Evolutionary conservation across 805 yeast genomes (phyloP).

Genomic region (Blastobotrys parvus): DNA sequence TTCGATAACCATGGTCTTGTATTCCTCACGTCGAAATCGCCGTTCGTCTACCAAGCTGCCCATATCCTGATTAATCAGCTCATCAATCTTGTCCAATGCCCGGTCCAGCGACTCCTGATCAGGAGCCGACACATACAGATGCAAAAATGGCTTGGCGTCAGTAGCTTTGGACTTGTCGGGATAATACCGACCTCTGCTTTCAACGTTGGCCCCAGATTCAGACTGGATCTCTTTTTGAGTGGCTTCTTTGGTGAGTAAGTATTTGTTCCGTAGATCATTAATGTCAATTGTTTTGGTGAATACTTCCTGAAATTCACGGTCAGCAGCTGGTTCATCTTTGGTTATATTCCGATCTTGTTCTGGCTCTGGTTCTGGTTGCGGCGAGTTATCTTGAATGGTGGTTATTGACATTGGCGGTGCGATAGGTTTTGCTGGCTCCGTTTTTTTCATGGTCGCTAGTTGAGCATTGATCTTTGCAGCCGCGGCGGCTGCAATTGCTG

Average conservation of each 20-base stretch:
- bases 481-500: slow-evolving; percentile 9
- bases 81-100: slow-evolving; percentile 61
- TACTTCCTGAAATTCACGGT: slow-evolving; percentile 6
- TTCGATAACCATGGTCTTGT: slow-evolving; percentile 5
- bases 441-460: slow-evolving; percentile 12
- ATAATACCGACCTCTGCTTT: slow-evolving; percentile 29
- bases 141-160: slow-evolving; percentile 25
- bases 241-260: slow-evolving; percentile 28
- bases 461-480: slow-evolving; percentile 29
- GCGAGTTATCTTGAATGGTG: neutral
- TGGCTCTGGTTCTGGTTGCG: neutral
- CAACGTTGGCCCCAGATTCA: slow-evolving; percentile 25
- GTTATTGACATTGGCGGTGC: slow-evolving; percentile 1
- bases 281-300: slow-evolving; percentile 25
- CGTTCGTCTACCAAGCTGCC: slow-evolving; percentile 23
- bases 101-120: slow-evolving; percentile 35
- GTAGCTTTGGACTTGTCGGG: slow-evolving; percentile 29
- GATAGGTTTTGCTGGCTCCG: neutral
- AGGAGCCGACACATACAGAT: slow-evolving; percentile 56
- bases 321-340: neutral
- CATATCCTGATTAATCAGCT: slow-evolving; percentile 28
- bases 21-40: slow-evolving; percentile 19
- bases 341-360: neutral
- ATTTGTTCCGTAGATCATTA: slow-evolving; percentile 29
- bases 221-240: slow-evolving; percentile 24